phyloP scores from a whole-genome alignment of 208 protist genomes.

The Crithidia expoeki region DNA sequence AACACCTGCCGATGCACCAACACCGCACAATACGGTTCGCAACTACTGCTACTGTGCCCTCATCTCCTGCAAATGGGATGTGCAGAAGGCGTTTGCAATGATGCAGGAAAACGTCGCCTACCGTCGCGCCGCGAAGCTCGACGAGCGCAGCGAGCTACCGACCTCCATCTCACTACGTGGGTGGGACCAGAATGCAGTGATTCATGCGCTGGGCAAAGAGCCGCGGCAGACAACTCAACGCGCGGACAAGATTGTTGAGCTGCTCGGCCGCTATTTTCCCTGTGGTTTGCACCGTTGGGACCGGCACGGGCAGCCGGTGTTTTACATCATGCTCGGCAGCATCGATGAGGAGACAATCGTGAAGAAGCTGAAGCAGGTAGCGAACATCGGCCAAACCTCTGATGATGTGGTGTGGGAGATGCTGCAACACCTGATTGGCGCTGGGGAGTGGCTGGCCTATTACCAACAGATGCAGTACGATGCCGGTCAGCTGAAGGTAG shows the following conservation, averaged over 20 bases:
- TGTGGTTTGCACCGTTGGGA: conserved; percentile 57
- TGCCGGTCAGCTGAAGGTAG: conserved; percentile 7
- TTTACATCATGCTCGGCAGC: conserved; percentile 45
- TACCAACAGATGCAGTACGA: conserved; percentile 37
- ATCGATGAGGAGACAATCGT: conserved; percentile 30
- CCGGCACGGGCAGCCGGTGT: conserved; percentile 46
- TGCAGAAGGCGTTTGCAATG: conserved; percentile 57
- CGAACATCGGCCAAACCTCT: conserved; percentile 15
- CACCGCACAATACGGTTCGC: conserved; percentile 42
- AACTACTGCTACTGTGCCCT: conserved; percentile 58
- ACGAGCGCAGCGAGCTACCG: conserved; percentile 50
- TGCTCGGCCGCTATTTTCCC: conserved; percentile 32
- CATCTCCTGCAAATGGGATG: conserved; percentile 47
- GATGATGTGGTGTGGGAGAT: conserved; percentile 32
- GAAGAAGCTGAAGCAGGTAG: conserved; percentile 37
- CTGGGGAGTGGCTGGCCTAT: conserved; percentile 30
- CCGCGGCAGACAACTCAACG: conserved; percentile 8
- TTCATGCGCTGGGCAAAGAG: conserved; percentile 17
- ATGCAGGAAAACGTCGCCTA: conserved; percentile 37
- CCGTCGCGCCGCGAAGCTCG: conserved; percentile 34
- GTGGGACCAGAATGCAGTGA: conserved; percentile 38
- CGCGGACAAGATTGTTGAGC: conserved; percentile 33
- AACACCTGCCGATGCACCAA: conserved; percentile 22
- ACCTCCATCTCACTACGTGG: conserved; percentile 57
- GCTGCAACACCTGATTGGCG: conserved; percentile 24